Conservation (phyloP, 1,284 basidiomycete species). For the Sporisorium sorghi region DNA sequence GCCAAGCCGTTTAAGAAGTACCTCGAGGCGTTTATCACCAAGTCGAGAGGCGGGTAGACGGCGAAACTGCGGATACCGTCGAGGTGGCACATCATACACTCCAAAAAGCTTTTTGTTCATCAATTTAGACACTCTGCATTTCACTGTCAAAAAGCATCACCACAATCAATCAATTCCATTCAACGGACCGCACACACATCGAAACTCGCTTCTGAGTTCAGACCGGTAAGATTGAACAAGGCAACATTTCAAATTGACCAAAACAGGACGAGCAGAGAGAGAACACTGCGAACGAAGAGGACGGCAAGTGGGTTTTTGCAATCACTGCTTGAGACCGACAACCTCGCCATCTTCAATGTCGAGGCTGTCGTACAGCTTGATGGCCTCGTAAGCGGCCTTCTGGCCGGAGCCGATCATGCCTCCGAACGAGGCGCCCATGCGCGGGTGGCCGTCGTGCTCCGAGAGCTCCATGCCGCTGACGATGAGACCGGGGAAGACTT, state of each 20-base stretch:
- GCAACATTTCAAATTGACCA: too few relatives aligned
- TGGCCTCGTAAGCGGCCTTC: conserved; percentile 81
- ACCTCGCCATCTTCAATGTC: conserved; percentile 78
- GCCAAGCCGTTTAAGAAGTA: conserved; percentile 77
- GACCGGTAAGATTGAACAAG: too few relatives aligned
- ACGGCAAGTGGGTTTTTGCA: too few relatives aligned
- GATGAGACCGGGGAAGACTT: conserved; percentile 82
- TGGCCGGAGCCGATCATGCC: conserved; percentile 84
- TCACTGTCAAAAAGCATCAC: not conserved
- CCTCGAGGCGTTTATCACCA: conserved; percentile 54
- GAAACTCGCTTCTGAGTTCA: too few relatives aligned
- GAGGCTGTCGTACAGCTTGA: conserved; percentile 75
- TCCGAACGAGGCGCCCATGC: conserved; percentile 76
- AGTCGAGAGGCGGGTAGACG: conserved; percentile 41
- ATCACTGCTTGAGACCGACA: conserved; percentile 39
- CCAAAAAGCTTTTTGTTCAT: not conserved
- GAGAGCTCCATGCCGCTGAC: conserved; percentile 83
- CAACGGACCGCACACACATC: not conserved
- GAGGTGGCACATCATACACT: too few relatives aligned
- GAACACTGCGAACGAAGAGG: too few relatives aligned
- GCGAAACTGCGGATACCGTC: too few relatives aligned
- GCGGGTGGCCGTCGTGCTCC: conserved; percentile 81
- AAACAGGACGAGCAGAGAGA: too few relatives aligned
- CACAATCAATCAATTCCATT: not conserved
- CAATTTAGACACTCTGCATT: not conserved